Evolutionary conservation across 352 stramenopile genomes (phyloP).

Genomic region (Pythium grandisporangium): DNA sequence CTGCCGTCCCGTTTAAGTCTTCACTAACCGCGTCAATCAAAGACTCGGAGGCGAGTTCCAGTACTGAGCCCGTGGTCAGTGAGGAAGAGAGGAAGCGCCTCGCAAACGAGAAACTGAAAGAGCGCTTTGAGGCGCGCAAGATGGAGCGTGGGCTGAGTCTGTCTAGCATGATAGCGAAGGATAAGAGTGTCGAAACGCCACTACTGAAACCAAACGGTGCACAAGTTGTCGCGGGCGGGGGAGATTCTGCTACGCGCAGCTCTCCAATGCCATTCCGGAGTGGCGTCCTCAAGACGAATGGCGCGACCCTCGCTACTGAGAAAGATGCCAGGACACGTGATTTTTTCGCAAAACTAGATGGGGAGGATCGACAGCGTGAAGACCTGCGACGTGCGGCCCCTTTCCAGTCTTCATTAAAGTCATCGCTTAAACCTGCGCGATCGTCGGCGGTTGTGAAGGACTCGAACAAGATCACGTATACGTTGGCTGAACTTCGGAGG

Average conservation of each 20-base stretch:
- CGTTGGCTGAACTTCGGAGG: conserved; percentile 38
- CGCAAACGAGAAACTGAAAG: conserved; percentile 14
- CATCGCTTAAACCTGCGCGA: conserved; percentile 17
- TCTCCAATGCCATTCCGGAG: too few species aligned
- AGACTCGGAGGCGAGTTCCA: not conserved
- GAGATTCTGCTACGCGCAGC: too few species aligned
- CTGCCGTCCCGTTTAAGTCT: not conserved
- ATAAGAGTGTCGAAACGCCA: not conserved
- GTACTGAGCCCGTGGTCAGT: conserved; percentile 3
- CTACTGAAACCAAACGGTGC: too few species aligned
- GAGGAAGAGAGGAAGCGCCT: conserved; percentile 29
- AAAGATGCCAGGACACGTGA: conserved; percentile 12
- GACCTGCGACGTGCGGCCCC: conserved; percentile 18
- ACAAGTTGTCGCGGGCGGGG: too few species aligned
- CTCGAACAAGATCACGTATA: conserved; percentile 47
- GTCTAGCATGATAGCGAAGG: not conserved
- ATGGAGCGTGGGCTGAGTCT: conserved; percentile 18
- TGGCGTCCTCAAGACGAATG: not conserved
- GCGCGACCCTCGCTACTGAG: not conserved
- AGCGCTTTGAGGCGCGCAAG: conserved; percentile 36
- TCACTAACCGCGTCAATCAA: not conserved
- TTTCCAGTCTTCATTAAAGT: conserved; percentile 45
- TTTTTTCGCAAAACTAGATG: conserved; percentile 49
- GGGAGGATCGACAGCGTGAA: conserved; percentile 38
- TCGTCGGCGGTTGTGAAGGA: conserved; percentile 5